phyloP scores from a whole-genome alignment of 345 rosid genomes.

The Pugionium cornutum region DNA sequence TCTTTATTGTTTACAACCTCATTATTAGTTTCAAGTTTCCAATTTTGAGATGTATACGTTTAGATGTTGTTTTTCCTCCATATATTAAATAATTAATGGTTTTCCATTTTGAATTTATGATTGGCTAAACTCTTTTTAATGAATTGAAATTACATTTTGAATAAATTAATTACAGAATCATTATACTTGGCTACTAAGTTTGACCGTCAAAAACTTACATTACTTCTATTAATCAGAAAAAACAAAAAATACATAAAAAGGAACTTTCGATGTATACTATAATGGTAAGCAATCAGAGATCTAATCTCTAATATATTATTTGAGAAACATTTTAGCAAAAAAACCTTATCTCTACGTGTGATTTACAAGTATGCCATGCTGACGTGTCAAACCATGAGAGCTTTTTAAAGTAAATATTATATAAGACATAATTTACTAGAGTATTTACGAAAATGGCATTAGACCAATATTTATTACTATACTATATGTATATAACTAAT shows the following conservation, averaged over 20 bases:
- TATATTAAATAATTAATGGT: background rate
- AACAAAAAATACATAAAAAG: background rate
- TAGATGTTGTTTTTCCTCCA: background rate
- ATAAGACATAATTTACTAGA: no score
- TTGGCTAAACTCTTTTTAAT: background rate
- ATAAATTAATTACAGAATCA: background rate
- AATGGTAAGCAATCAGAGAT: conserved; percentile 10
- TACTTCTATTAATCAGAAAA: conserved; percentile 8
- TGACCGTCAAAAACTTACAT: background rate
- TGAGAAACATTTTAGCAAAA: no score
- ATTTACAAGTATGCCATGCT: no score
- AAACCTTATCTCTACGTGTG: no score
- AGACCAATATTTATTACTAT: no score
- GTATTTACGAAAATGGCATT: no score
- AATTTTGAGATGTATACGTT: conserved; percentile 5
- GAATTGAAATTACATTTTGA: conserved; percentile 8
- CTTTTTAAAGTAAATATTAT: no score
- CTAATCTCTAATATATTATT: no score
- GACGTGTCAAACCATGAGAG: no score
- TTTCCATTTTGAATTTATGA: background rate
- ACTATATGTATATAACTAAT: no score
- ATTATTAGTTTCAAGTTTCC: background rate
- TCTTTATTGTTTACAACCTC: background rate
- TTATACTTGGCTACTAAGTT: conserved; percentile 12
- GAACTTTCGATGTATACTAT: conserved; percentile 4